These are phyloP conservation scores for Rhizomucor pusillus DNA, from an alignment of 371 early-diverging fungal species.

Conservation along the genomic window DNA sequence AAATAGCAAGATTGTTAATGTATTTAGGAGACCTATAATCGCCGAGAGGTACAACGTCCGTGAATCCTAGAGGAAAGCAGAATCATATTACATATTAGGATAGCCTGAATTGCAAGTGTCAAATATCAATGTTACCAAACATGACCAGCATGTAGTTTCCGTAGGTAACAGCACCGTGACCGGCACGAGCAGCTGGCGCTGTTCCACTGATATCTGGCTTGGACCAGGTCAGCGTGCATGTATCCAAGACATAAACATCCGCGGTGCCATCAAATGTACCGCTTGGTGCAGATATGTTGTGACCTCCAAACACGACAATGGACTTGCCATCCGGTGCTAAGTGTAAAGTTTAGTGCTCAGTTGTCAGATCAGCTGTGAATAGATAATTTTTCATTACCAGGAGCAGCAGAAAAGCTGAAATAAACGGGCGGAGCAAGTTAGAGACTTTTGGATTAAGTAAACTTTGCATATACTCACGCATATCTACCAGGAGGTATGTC, in stretches of 20 bases:
- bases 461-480: too few relatives aligned
- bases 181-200: slow-evolving; percentile 31
- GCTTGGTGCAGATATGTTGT: not conserved
- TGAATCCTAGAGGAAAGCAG: slow-evolving; percentile 15
- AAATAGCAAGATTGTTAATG: slow-evolving; percentile 26
- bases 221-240: slow-evolving; percentile 38
- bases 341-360: too few relatives aligned
- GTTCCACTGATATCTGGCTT: slow-evolving; percentile 23
- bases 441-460: too few relatives aligned
- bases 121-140: slow-evolving; percentile 18
- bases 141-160: slow-evolving; percentile 42
- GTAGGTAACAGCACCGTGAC: slow-evolving; percentile 31
- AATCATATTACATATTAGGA: slow-evolving; percentile 22
- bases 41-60: not conserved
- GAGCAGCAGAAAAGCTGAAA: slow-evolving; percentile 24
- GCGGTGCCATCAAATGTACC: not conserved
- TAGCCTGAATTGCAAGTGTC: slow-evolving; percentile 8
- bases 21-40: slow-evolving; percentile 9
- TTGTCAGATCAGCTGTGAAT: not conserved
- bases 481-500: slow-evolving; percentile 22
- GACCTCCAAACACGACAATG: slow-evolving; percentile 40
- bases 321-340: slow-evolving; percentile 41
- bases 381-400: slow-evolving; percentile 12
- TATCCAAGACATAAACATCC: slow-evolving; percentile 36
- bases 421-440: slow-evolving; percentile 1